Conservation (phyloP, 2,329 filamentous ascomycete species). For the Hypoxylon sp. region DNA sequence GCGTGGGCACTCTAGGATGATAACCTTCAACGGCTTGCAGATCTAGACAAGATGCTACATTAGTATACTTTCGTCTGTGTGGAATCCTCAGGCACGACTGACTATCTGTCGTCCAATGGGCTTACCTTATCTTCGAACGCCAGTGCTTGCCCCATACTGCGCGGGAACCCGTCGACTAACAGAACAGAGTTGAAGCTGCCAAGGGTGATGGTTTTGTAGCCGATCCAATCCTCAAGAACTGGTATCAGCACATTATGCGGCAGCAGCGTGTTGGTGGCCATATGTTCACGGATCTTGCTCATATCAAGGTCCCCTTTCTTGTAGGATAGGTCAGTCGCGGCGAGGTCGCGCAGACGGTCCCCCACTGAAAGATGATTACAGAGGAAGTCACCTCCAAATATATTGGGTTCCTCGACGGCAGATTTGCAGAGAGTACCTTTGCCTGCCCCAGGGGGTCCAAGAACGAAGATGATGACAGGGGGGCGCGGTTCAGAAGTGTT, state of each 20-base stretch:
- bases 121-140: slow-evolving; percentile 43
- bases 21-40: slow-evolving; percentile 34
- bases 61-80: slow-evolving; percentile 6
- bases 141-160: slow-evolving; percentile 39
- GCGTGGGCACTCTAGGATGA: slow-evolving; percentile 33
- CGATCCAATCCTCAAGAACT: slow-evolving; percentile 35
- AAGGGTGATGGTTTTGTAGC: not conserved
- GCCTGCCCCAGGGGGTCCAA: slow-evolving; percentile 45
- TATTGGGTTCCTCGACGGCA: not conserved
- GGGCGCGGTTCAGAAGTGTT: not conserved
- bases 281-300: slow-evolving; percentile 23
- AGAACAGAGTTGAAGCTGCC: not conserved
- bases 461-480: slow-evolving; percentile 40
- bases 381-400: not conserved
- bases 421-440: slow-evolving; percentile 45
- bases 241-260: slow-evolving; percentile 38
- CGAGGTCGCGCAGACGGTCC: slow-evolving; percentile 42
- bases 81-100: too few relatives aligned
- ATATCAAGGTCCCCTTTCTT: slow-evolving; percentile 1
- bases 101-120: not conserved
- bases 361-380: slow-evolving; percentile 43
- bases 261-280: slow-evolving; percentile 34
- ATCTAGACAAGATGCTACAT: slow-evolving; percentile 27
- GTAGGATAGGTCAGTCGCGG: not conserved
- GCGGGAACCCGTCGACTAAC: slow-evolving; percentile 48